Base-by-base conservation (phyloP, 805 yeast species). In the Metschnikowia anglica region DNA sequence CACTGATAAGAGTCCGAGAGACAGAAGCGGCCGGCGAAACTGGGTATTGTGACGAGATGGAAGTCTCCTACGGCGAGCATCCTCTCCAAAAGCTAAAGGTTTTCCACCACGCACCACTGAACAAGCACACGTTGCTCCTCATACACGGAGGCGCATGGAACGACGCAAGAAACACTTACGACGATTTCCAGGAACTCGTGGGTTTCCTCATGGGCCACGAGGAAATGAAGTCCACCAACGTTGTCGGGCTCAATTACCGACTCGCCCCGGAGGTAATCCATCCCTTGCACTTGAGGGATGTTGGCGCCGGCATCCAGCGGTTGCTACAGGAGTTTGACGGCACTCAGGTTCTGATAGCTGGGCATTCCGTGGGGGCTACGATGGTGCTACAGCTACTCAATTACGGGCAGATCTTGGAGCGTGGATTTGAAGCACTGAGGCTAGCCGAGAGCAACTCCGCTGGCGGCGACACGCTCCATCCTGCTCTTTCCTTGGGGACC, bases 111-210 rank as follows among this genome's bases (percentile, higher is more conserved):
- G 5, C 35, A 4, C 45, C 44, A 2, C 44, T 36, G 13, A 36
- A 37, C 16, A 42, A 56, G 2, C 42, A 43, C 17, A 61, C 76
- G 15, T 41, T 78, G 5, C 72, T 86, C 0, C 81, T 80, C 51
- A 73, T 88, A 29, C 96, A 88, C 62, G 96, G 96, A 1, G 96
- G 96, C 0, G 95, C 89, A 0, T 88, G 96, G 96, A 70, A 87
- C 47, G 95, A 85, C 55, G 77, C 80, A 1, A 58, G 48, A 2
- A 82, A 83, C 56, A 82, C 89, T 0, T 73, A 65, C 20, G 61
- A 72, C 29, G 91, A 84, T 53, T 79, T 77, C 41, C 65, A 65
- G 8, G 51, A 49, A 10, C 44, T 80, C 33, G 49, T 61, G 17
- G 27, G 39, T 7, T 41, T 36, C 15, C 38, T 52, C n/a, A 41